A percentile compares a stretch with the other conserved stretches of the same genome.
Conservation (phyloP, 495 filamentous ascomycete genomes). For the Tuber melanosporum region DNA sequence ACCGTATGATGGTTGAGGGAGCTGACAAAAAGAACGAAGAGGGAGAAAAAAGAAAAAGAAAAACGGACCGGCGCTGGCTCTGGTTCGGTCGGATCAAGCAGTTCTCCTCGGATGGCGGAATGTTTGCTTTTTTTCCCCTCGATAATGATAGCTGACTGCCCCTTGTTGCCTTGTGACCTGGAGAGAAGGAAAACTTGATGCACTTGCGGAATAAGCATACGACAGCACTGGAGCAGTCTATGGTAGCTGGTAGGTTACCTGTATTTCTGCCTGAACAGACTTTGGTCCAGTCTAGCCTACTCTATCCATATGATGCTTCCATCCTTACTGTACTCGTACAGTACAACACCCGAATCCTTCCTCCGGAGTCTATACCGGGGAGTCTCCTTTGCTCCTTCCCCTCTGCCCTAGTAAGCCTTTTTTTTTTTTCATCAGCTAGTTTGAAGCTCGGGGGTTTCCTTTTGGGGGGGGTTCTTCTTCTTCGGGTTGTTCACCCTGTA, state of each 20-base stretch:
- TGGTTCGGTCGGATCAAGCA: not conserved
- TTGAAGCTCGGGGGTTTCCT: not conserved
- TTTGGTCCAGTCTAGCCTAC: not conserved
- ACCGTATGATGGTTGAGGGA: not conserved
- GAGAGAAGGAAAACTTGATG: not conserved
- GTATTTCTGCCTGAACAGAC: not conserved
- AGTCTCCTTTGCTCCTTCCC: not conserved
- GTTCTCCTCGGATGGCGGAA: conserved; percentile 4
- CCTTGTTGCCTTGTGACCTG: not conserved
- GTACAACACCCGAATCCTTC: not conserved
- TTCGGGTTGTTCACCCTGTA: not conserved
- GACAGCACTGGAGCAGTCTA: not conserved
- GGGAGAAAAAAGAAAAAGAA: not conserved
- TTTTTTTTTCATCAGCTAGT: not conserved
- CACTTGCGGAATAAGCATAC: not conserved
- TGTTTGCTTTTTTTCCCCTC: conserved; percentile 5
- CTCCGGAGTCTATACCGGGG: not conserved
- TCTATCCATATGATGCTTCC: not conserved
- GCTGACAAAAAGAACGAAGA: not conserved
- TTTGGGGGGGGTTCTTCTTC: not conserved
- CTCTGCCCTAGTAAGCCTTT: not conserved
- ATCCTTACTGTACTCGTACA: not conserved
- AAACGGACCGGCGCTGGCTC: not conserved
- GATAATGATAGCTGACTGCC: not conserved
- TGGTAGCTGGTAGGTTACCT: no score